These are phyloP conservation scores for Escallonia herrerae DNA, from an alignment of 129 eudicot genomes.

Conservation along the genomic window DNA sequence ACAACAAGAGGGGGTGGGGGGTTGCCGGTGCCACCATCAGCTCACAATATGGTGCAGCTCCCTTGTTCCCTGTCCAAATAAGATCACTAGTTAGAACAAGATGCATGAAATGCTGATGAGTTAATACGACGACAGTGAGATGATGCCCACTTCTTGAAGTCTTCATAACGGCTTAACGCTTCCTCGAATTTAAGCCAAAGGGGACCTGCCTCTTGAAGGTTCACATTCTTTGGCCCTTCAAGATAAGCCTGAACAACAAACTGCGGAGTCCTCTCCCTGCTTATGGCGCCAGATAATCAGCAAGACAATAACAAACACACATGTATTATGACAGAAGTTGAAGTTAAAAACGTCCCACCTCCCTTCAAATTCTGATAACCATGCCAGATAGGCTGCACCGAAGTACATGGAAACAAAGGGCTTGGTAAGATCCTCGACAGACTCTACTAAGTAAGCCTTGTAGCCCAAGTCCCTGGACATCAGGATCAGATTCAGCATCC, in stretches of 20 bases:
- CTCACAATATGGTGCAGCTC: slow-evolving; percentile 32
- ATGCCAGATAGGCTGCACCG: slow-evolving; percentile 55
- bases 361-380: slow-evolving; percentile 62
- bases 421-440: slow-evolving; percentile 48
- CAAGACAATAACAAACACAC: background rate
- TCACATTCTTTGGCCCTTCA: slow-evolving; percentile 47
- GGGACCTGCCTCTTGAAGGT: slow-evolving; percentile 39
- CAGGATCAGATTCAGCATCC: background rate
- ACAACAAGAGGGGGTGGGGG: no score
- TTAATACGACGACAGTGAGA: background rate
- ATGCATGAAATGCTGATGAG: background rate
- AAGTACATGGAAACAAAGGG: slow-evolving; percentile 70
- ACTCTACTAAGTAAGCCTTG: slow-evolving; percentile 40
- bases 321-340: background rate
- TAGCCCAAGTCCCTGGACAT: slow-evolving; percentile 40
- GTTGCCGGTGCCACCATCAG: background rate
- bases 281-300: background rate
- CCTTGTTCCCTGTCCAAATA: slow-evolving; percentile 22
- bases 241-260: slow-evolving; percentile 62
- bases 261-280: slow-evolving; percentile 42
- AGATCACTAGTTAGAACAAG: background rate
- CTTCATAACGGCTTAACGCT: slow-evolving; percentile 40
- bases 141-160: slow-evolving; percentile 20
- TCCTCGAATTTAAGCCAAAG: slow-evolving; percentile 42
- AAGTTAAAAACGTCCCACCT: slow-evolving; percentile 20